Base-by-base conservation (phyloP, 768 basidiomycete genomes). In the Guyanaporus albipodus region DNA sequence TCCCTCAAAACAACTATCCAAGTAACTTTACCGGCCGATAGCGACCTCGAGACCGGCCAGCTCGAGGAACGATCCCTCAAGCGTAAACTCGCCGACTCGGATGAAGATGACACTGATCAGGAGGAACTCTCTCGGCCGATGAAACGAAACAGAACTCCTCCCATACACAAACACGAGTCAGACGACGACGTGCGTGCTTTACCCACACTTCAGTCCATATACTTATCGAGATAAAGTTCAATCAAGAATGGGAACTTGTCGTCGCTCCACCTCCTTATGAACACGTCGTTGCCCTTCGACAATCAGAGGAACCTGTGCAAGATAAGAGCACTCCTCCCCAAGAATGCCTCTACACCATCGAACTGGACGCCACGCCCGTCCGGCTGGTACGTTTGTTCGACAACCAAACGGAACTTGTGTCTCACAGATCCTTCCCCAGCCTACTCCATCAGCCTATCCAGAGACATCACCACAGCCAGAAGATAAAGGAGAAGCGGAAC, bases 101-200 rank as follows among this genome's bases (percentile, higher is more conserved):
- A 64, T 35, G 55, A 42, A 21, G 32, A 49, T 18, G 61, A 57
- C 33, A 22, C 40, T 4, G 65, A 73, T 65, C 32, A 64, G 52
- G 73, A 61, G 44, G 57, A 51, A 15, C 54, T 52, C 26, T 48
- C 51, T 6, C 61, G 46, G 1, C 63, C 65, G 38, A 49, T 66
- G 57, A 67, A 67, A 31, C 51, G 72, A 50, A 75, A 65, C 60
- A 71, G 56, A 60, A 76, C 74, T 28, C 73, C 73, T n/a, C 68
- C 73, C 15, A 41, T 54, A 10, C 65, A 70, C 45, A 54, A 53
- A 29, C 59, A 55, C 12, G 46, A 55, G 14, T 52, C 56, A 21
- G 63, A 61, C 45, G 68, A 55, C 14, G 62, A 61, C 46, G 60
- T 63, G 42, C 49, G 64, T 57, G 44, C 40, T 31, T 15, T 10